Evolutionary conservation across 208 protist genomes (phyloP).

Genomic region (Vickermania ingenoplastis): DNA sequence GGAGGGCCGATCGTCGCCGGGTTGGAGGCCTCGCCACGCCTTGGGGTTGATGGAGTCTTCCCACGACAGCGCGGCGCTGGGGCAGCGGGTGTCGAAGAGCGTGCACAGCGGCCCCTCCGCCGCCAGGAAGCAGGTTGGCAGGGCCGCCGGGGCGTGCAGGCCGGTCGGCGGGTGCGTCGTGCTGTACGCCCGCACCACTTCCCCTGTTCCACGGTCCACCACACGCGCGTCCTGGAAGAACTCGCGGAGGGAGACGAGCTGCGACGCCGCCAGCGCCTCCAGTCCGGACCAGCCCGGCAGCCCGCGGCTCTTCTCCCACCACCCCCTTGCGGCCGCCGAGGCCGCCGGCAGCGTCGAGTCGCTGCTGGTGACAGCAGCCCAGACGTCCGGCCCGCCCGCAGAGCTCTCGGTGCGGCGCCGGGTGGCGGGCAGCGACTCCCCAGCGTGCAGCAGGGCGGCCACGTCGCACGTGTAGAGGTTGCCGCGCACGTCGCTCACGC

Average conservation of each 20-base stretch:
- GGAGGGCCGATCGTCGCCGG: background rate
- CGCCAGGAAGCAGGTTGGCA: slow-evolving; percentile 31
- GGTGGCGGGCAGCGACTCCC: background rate
- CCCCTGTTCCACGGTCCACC: slow-evolving; percentile 14
- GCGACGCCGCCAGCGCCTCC: slow-evolving; percentile 1
- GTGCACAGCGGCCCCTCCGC: slow-evolving; percentile 61
- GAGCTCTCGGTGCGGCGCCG: background rate
- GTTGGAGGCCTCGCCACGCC: background rate
- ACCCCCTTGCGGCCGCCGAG: background rate
- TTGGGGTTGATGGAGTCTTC: background rate
- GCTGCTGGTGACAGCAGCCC: background rate
- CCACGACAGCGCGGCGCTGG: slow-evolving; percentile 33
- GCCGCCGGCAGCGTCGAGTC: background rate
- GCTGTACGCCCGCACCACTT: slow-evolving; percentile 43
- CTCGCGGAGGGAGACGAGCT: slow-evolving; percentile 41
- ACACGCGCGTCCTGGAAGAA: slow-evolving; percentile 60
- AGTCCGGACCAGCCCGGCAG: slow-evolving; percentile 15
- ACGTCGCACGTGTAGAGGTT: background rate
- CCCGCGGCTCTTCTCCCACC: background rate
- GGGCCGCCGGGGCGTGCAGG: slow-evolving; percentile 17
- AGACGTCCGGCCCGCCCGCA: background rate
- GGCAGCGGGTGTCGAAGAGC: slow-evolving; percentile 59
- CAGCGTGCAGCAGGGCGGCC: background rate
- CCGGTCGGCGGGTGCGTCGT: slow-evolving; percentile 64
- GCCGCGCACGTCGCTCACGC: background rate